phyloP scores from a whole-genome alignment of 345 rosid genomes.

The Cardamine resedifolia region DNA sequence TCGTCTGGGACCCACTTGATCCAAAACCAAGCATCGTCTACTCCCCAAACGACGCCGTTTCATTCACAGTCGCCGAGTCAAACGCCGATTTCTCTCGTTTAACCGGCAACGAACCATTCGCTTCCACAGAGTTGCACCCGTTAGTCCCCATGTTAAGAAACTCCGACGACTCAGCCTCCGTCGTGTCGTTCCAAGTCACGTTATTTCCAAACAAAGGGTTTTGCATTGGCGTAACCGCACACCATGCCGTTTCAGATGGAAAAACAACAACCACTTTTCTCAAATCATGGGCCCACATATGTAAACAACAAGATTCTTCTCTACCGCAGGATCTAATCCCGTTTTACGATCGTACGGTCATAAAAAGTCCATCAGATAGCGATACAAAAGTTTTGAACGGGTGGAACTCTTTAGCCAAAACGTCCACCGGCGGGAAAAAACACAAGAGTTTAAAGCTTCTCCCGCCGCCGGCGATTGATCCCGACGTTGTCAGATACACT shows the following conservation, averaged over 20 bases:
- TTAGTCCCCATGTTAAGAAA: conserved; percentile 31
- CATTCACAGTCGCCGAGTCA: conserved; percentile 41
- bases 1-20: conserved; percentile 32
- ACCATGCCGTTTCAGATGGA: conserved; percentile 30
- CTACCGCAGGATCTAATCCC: neutral
- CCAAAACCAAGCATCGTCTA: conserved; percentile 7
- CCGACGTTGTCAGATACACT: conserved; percentile 16
- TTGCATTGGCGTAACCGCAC: conserved; percentile 16
- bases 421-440: conserved; percentile 1
- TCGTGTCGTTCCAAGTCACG: conserved; percentile 38
- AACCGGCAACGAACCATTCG: conserved; percentile 13
- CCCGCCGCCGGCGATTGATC: neutral
- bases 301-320: neutral
- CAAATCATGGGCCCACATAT: conserved; percentile 12
- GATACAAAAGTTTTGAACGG: neutral
- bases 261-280: conserved; percentile 28
- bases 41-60: conserved; percentile 34
- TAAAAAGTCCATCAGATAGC: neutral
- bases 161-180: conserved; percentile 25
- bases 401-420: neutral
- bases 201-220: conserved; percentile 43
- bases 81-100: conserved; percentile 32
- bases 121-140: conserved; percentile 24
- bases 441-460: conserved; percentile 5
- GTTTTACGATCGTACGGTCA: neutral